These are phyloP conservation scores for Chlorophyllum brunneum DNA, from an alignment of 768 basidiomycete genomes.

Conservation along the genomic window DNA sequence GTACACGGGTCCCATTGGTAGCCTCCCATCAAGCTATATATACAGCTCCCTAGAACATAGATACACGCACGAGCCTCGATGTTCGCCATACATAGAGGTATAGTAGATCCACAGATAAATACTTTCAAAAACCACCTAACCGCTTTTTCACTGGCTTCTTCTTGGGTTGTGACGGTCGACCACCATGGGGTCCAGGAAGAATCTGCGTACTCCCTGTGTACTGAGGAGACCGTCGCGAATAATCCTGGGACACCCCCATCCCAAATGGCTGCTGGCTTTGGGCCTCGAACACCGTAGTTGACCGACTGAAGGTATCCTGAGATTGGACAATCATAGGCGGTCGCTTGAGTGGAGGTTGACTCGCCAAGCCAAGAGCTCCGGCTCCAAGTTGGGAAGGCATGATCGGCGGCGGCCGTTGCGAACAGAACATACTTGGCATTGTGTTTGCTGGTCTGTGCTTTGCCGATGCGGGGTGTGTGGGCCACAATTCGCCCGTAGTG, in stretches of 20 bases:
- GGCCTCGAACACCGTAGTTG: neutral
- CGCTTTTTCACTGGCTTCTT: constrained; percentile 65
- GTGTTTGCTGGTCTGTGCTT: neutral
- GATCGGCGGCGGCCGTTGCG: constrained; percentile 8
- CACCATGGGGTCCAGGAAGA: constrained; percentile 68
- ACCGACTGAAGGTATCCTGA: neutral
- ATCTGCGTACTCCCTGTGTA: constrained; percentile 63
- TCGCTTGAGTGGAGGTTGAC: neutral
- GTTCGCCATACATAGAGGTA: neutral
- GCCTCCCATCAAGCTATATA: neutral
- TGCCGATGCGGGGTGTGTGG: neutral
- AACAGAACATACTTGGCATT: neutral
- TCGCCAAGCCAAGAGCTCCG: neutral
- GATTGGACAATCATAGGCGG: constrained; percentile 9
- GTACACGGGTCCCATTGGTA: neutral
- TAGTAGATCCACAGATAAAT: neutral
- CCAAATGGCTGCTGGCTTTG: neutral
- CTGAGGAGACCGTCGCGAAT: constrained; percentile 31
- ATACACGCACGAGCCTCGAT: neutral
- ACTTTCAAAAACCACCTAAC: constrained; percentile 70
- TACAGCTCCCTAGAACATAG: constrained; percentile 2
- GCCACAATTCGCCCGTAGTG: constrained; percentile 17
- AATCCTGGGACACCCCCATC: constrained; percentile 7
- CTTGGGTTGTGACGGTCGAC: constrained; percentile 43
- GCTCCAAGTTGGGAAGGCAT: neutral